Evolutionary conservation across 352 stramenopile genomes (phyloP).

Genomic region (Phytopythium kandeliae): DNA sequence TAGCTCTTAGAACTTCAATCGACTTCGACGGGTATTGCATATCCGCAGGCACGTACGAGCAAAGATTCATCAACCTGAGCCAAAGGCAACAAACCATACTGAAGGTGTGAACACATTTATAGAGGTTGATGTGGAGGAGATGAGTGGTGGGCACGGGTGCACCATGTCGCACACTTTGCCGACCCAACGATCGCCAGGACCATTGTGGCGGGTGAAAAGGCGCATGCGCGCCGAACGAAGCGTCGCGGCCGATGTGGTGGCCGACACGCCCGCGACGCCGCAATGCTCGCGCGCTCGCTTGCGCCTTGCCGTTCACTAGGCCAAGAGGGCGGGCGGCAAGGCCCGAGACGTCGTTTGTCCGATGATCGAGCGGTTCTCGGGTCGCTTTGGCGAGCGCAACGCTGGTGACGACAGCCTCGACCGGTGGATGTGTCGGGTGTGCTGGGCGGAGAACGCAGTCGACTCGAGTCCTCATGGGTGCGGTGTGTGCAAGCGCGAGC

Average conservation of each 20-base stretch:
- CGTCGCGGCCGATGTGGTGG: background rate
- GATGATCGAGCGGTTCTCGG: background rate
- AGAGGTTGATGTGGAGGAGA: background rate
- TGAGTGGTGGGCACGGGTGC: constrained; percentile 10
- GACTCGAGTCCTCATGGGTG: constrained; percentile 3
- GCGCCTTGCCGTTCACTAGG: background rate
- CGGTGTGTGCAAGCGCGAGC: constrained; percentile 14
- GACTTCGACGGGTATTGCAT: constrained; percentile 3
- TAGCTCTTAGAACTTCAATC: background rate
- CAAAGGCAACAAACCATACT: too few relatives aligned
- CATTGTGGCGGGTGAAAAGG: background rate
- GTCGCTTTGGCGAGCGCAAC: background rate
- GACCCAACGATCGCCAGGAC: background rate
- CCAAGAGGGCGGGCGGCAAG: too few relatives aligned
- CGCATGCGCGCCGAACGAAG: background rate
- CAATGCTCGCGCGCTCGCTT: background rate
- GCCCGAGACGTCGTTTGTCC: too few relatives aligned
- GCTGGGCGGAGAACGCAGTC: constrained; percentile 11
- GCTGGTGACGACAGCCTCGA: background rate
- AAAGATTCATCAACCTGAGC: too few relatives aligned
- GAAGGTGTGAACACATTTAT: background rate
- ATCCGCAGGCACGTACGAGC: too few relatives aligned
- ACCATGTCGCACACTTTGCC: constrained; percentile 32
- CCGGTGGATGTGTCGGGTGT: constrained; percentile 16
- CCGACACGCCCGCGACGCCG: background rate